Base-by-base conservation (phyloP, 2,329 filamentous ascomycete genomes). In the Aurifilum marmelostoma region DNA sequence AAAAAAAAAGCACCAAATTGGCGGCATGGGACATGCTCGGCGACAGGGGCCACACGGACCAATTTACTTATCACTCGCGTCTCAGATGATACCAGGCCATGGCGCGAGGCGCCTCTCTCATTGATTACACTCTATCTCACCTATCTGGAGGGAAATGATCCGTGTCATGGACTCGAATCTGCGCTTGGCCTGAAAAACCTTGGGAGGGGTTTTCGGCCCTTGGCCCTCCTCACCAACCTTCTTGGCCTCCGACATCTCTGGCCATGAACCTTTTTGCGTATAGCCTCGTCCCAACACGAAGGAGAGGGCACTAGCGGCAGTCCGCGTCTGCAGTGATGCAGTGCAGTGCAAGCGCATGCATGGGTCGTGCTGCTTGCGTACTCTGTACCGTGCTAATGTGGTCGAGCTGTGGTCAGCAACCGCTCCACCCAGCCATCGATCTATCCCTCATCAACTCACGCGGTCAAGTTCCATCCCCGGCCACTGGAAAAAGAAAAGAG, bases 11-110 rank as follows among this genome's bases (percentile, higher is more conserved):
- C 43, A 39, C 41, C 52, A 37, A 37, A 32, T 14, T 41, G 8
- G 29, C 32, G 60, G 58, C 32, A 37, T 60, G 58, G 58, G 58
- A 39, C 58, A 60, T 8, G 27, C 58, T 32, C 34, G 58, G 58
- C 34, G 58, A 34, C 66, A 63, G 66, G 59, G 66, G 21, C 16
- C 32, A n/a, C 58, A 62, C 65, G 43, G 58, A 24, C 65, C 65
- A 66, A 24, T 39, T 61, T 3, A 50, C 56, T 66, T 66, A 63
- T 67, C 66, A 37, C 60, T 67, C 54, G 37, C 66, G 66, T 67
- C 66, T 67, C 66, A 67, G 66, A 59, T 67, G 18, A 29, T 32
- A n/a, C 29, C 63, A 21, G 39, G 34, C n/a, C 58, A 34, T 60
- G 34, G 58, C 58, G 58, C 58, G 32, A 60, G 29, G n/a, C 58